Base-by-base conservation (phyloP, 2,329 filamentous ascomycete species). In the Cordyceps fumosorosea region DNA sequence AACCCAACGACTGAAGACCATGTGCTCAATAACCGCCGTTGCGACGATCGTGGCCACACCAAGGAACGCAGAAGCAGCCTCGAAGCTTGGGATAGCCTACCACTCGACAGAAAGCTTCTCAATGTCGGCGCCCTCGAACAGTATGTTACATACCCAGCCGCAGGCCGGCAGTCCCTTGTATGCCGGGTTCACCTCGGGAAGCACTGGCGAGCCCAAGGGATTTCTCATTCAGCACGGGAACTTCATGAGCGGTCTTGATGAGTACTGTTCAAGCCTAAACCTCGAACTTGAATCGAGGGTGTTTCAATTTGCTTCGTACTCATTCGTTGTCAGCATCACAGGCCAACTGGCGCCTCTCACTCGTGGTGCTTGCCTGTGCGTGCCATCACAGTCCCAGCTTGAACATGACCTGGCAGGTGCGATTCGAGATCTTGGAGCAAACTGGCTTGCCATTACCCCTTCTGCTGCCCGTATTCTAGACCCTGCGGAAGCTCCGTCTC, bases 1-100 rank as follows among this genome's bases (percentile, higher is more conserved):
- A 12, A 52, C 56, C 24, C 54, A 58, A 12, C 66, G 67, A 1
- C 56, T 68, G 2, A 59, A 54, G 10, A 52, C 45, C 7, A 65
- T 68, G 55, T 57, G 55, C 20, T 12, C 14, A 10, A 40, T 40
- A 26, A 40, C 44, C 1, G 26, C 20, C n/a, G 55, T 57, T n/a
- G 16, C 20, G 32, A 26, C 16, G 12, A n/a, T 57, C 10, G 1
- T 57, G 37, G 55, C 42, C 44, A 34, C 44, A 26, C 55, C 29
- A 22, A 50, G 29, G n/a, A 34, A 57, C 44, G n/a, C 37, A 2
- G 32, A 48, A 3, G 8, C 3, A 50, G 29, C 42, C 14, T 37
- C n/a, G 16, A 10, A 12, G 4, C 44, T 57, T 5, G 55, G 29
- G 1, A 18, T 50, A 6, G 1, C 5, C 44, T 40, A n/a, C 5